Evolutionary conservation across 164 flowering plant genomes (phyloP), one percentile per base, ranked within the genome.

Genomic region (Tinospora cordifolia): DNA sequence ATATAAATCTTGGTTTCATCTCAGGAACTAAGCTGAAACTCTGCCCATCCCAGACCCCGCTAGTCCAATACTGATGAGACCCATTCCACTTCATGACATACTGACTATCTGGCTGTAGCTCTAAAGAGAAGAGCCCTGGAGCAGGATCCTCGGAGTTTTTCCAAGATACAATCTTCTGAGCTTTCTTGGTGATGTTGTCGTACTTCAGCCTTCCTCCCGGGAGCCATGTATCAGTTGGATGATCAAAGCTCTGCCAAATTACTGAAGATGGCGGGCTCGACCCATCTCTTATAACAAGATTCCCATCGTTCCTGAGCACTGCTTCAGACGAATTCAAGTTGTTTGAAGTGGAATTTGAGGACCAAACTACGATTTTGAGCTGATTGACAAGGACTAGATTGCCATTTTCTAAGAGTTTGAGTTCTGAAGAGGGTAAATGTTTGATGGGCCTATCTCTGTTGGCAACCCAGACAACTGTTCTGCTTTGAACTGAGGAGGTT

Each of bases 281-380:
- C 25, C 72, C 68, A 26, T 70, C 67, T 44, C 71, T 76, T 68
- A 76, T 27, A 59, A 76, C 81, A 65, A 81, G 77, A 66, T 78
- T 78, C 27, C 83, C 83, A 24, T 30, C 34, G 65, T 76, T 75
- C 0, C 54, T 46, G 57, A 79, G 68, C 27, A 67, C 69, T n/a
- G 46, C 68, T 51, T 60, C 65, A 6, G 68, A 60, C 4, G 75
- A 36, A 67, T 21, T 71, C 27, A 54, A 11, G 49, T 40, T 26
- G 13, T 19, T 36, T 21, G 65, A 59, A 15, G 70, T 41, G 6
- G 63, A 21, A 63, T 75, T 71, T 1, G 74, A 46, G 1, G 68
- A 71, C 78, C 78, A 75, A 24, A 71, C 58, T 17, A 30, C 63
- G 26, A 8, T 38, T 3, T 24, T 39, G 8, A 65, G 14, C 21